phyloP scores from a whole-genome alignment of 2,329 filamentous ascomycete species.

The Curvularia hawaiiensis region DNA sequence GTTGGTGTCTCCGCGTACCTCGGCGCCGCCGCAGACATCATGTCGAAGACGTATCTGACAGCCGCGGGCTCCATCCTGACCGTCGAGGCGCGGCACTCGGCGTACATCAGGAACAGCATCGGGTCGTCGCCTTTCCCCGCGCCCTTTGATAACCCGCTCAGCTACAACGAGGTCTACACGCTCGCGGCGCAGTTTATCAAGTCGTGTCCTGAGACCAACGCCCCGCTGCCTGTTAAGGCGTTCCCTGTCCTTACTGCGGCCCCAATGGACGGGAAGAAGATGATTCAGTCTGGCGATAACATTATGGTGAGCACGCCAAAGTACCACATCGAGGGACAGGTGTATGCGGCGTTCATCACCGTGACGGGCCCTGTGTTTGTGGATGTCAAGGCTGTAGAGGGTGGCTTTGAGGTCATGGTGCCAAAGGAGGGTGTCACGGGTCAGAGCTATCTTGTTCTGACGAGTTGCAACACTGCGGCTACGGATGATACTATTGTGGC shows the following conservation, averaged over 20 bases:
- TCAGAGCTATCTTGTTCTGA: slow-evolving; percentile 34
- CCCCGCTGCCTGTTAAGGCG: slow-evolving; percentile 63
- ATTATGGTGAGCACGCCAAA: slow-evolving; percentile 21
- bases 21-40: slow-evolving; percentile 64
- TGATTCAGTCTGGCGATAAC: slow-evolving; percentile 24
- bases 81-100: slow-evolving; percentile 67
- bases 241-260: slow-evolving; percentile 57
- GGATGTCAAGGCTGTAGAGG: slow-evolving; percentile 19
- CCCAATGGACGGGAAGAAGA: slow-evolving; percentile 14
- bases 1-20: slow-evolving; percentile 66
- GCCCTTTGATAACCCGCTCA: slow-evolving; percentile 65
- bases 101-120: slow-evolving; percentile 62
- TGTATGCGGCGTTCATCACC: slow-evolving; percentile 34
- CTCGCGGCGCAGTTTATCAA: slow-evolving; percentile 68
- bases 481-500: slow-evolving; percentile 35
- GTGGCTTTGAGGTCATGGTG: slow-evolving; percentile 26
- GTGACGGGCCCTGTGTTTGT: slow-evolving; percentile 30
- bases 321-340: slow-evolving; percentile 27
- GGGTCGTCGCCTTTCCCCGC: slow-evolving; percentile 57
- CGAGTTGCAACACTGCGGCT: slow-evolving; percentile 31
- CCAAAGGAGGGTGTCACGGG: slow-evolving; percentile 32
- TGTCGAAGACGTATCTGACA: slow-evolving; percentile 63
- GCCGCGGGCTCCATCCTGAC: slow-evolving; percentile 67
- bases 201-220: slow-evolving; percentile 61
- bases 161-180: slow-evolving; percentile 65